Evolutionary conservation across 257 asterid species (phyloP), one percentile per base, ranked within the genome.

Genomic region (Capsicum pubescens): DNA sequence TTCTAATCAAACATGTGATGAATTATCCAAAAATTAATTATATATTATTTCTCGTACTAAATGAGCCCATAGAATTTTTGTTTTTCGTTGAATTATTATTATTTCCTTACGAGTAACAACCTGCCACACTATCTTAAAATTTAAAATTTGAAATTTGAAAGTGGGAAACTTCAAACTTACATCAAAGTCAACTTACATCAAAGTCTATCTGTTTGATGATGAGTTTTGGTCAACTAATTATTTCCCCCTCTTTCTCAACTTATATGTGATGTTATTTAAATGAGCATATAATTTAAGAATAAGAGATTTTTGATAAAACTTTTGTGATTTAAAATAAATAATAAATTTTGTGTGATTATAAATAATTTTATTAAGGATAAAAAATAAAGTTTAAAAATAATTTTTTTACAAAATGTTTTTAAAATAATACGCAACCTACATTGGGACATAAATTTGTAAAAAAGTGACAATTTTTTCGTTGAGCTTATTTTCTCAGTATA

Each of bases 151-250:
- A 74, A 35, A 12, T 66, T 66, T 66, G 74, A 66, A 74, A 12
- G 11, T 50, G 60, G 12, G 61, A 50, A 50, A 50, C 9, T 71
- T 74, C 19, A 50, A 19, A 50, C 8, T 74, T 50, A 48, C 46
- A 13, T 19, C 21, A 74, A 21, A 19, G 3, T 21, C 56, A 26
- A 26, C 32, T 74, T 50, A 48, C 46, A 13, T 19, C 21, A 74
- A 21, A 19, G 3, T 21, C 56, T 10, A 7, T 74, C 12, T 74
- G 61, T 50, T 74, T 50, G 44, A 74, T 50, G 44, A 74, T 74
- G 81, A 50, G 57, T 50, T 7, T 74, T 50, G 81, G 61, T 50
- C 42, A 13, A 72, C 60, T 72, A 48, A 21, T 48, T 48, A 72
- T 46, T 72, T 11, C 19, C 19, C 5, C 6, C 35, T 48, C 58